phyloP scores from a whole-genome alignment of 164 flowering plant species.

The Paratinospora sagittata region DNA sequence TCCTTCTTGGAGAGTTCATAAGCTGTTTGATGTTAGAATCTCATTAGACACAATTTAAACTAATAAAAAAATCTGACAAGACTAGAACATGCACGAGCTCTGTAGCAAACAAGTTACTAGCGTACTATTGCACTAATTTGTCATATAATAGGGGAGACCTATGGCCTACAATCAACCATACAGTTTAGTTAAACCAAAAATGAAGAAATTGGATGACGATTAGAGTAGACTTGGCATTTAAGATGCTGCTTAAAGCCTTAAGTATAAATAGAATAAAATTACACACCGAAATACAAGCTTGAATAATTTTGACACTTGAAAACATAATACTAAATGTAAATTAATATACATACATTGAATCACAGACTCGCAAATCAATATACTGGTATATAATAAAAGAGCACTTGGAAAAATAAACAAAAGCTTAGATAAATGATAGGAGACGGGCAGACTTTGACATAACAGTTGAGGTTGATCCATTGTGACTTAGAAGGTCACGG shows the following conservation, averaged over 20 bases:
- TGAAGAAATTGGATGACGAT: too few species aligned
- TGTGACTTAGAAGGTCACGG: too few species aligned
- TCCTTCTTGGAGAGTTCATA: slow-evolving; percentile 96
- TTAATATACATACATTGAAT: too few species aligned
- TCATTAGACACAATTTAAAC: background rate
- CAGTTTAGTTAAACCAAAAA: too few species aligned
- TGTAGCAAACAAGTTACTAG: background rate
- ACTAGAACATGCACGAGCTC: background rate
- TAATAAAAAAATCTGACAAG: background rate
- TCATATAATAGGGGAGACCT: background rate
- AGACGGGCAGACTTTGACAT: too few species aligned
- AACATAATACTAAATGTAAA: background rate
- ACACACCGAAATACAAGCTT: background rate
- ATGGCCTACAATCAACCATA: background rate
- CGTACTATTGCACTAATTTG: background rate
- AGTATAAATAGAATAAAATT: too few species aligned
- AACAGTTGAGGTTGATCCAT: too few species aligned
- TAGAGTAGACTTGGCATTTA: too few species aligned
- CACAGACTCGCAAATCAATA: too few species aligned
- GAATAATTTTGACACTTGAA: background rate
- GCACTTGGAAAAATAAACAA: background rate
- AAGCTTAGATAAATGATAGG: too few species aligned
- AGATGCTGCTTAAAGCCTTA: too few species aligned
- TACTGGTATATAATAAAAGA: background rate
- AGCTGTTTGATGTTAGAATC: slow-evolving; percentile 32